Conservation (phyloP, 495 filamentous ascomycete species). For the Staphylotrichum tortipilum region DNA sequence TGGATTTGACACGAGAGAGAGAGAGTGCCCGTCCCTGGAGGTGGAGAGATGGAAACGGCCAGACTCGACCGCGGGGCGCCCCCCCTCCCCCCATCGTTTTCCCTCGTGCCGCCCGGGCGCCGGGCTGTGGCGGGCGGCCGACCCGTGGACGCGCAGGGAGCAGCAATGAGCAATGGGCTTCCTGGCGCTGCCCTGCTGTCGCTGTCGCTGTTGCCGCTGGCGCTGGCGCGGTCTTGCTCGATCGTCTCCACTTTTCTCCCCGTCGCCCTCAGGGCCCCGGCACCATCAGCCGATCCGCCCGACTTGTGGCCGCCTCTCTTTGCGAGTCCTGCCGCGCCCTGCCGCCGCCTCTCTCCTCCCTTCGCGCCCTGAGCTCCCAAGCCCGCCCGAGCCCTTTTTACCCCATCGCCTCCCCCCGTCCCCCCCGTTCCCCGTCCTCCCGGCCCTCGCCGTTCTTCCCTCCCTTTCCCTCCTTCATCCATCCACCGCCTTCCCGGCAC, state of each 20-base stretch:
- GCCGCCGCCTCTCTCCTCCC: too few species aligned
- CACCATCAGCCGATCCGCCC: constrained; percentile 36
- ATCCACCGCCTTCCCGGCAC: too few species aligned
- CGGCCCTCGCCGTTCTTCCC: constrained; percentile 15
- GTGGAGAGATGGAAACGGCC: too few species aligned
- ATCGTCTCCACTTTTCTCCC: constrained; percentile 20
- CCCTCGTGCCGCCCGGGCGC: constrained; percentile 13
- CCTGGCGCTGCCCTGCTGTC: constrained; percentile 1
- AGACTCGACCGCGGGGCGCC: too few species aligned
- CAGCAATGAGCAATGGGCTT: too few species aligned
- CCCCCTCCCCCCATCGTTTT: neutral
- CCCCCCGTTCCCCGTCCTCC: constrained; percentile 25
- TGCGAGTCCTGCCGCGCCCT: constrained; percentile 26
- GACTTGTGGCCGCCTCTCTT: constrained; percentile 21
- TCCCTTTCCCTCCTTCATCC: constrained; percentile 12
- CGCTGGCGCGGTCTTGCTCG: too few species aligned
- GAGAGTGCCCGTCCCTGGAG: too few species aligned
- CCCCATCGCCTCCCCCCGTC: too few species aligned
- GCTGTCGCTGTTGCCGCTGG: constrained; percentile 7
- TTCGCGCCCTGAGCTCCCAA: constrained; percentile 22
- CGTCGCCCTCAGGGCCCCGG: constrained; percentile 27
- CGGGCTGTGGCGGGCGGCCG: constrained; percentile 12
- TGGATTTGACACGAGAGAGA: too few species aligned
- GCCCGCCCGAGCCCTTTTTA: constrained; percentile 29
- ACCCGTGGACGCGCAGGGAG: constrained; percentile 8